Conservation (phyloP, 2,329 filamentous ascomycete species). For the Ilyonectria destructans region DNA sequence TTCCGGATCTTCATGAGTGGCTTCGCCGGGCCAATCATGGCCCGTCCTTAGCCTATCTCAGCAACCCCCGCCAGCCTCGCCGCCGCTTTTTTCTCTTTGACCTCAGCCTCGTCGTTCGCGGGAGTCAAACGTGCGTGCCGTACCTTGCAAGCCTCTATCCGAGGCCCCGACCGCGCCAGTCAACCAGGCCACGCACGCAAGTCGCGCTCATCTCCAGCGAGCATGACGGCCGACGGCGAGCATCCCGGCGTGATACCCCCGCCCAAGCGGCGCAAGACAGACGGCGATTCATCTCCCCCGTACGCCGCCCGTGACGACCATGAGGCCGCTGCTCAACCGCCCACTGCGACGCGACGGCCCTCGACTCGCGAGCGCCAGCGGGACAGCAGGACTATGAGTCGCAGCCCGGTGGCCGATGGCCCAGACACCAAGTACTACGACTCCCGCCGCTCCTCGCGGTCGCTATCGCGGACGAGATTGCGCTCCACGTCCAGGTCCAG, state of each 20-base stretch:
- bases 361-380: constrained; percentile 40
- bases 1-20: constrained; percentile 49
- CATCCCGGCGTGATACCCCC: constrained; percentile 46
- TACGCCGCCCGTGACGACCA: constrained; percentile 46
- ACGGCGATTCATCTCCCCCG: constrained; percentile 48
- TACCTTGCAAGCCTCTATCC: constrained; percentile 3
- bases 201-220: neutral
- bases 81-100: constrained; percentile 2
- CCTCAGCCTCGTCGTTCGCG: constrained; percentile 41
- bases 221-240: constrained; percentile 53
- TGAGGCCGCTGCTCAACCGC: constrained; percentile 25
- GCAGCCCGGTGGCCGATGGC: constrained; percentile 44
- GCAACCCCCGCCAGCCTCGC: constrained; percentile 18
- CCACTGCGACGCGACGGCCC: constrained; percentile 35
- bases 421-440: constrained; percentile 48
- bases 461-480: constrained; percentile 54
- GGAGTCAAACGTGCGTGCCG: neutral
- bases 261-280: constrained; percentile 55
- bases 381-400: constrained; percentile 46
- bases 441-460: constrained; percentile 51
- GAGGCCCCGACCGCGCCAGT: constrained; percentile 13
- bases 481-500: constrained; percentile 55
- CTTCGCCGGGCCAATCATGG: constrained; percentile 37
- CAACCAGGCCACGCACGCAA: neutral
- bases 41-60: constrained; percentile 12